phyloP scores from a whole-genome alignment of 1,139 yeast genomes.

The Zhuliangozyma parablackwelliae region DNA sequence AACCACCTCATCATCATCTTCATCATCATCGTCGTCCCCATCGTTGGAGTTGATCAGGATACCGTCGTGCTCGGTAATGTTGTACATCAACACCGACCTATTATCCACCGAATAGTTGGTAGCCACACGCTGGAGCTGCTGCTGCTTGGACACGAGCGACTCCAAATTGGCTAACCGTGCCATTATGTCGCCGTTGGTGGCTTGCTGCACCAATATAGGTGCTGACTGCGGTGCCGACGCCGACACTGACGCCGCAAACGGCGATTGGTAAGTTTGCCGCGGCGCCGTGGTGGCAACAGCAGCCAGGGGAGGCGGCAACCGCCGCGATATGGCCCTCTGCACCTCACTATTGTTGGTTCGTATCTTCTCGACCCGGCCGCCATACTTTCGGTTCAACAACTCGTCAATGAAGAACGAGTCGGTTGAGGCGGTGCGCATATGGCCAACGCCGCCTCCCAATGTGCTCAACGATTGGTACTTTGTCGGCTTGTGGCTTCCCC shows the following conservation, averaged over 20 bases:
- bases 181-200: constrained; percentile 6
- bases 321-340: constrained; percentile 1
- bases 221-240: no score
- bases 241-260: no score
- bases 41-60: constrained; percentile 16
- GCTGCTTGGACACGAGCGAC: constrained; percentile 3
- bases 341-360: constrained; percentile 4
- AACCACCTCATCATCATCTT: constrained; percentile 1
- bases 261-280: background rate
- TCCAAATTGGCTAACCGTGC: constrained; percentile 8
- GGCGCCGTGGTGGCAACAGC: no score
- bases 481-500: constrained; percentile 3
- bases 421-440: constrained; percentile 32
- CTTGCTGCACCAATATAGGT: background rate
- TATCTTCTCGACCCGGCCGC: constrained; percentile 9
- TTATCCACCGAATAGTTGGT: background rate
- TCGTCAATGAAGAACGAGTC: constrained; percentile 34
- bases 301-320: constrained; percentile 1
- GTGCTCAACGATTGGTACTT: constrained; percentile 26
- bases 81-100: constrained; percentile 12
- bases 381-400: constrained; percentile 23
- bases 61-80: constrained; percentile 19
- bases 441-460: constrained; percentile 19
- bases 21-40: constrained; percentile 4
- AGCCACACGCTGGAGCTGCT: background rate